phyloP scores from a whole-genome alignment of 306 rosid species.

The Sesbania bispinosa region DNA sequence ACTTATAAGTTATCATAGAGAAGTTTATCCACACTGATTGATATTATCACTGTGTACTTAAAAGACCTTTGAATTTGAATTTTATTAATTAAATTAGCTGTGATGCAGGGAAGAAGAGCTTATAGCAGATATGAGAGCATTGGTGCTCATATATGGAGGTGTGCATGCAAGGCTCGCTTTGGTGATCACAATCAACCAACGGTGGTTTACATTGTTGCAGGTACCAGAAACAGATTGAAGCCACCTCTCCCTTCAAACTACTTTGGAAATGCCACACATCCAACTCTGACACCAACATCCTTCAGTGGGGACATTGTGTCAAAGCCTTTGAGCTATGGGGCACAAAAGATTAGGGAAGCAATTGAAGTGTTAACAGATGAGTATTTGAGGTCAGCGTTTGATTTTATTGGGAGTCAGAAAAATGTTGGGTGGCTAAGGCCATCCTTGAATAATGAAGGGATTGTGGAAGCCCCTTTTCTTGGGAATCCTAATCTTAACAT shows the following conservation, averaged over 20 bases:
- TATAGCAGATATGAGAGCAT: background rate
- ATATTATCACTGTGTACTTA: no score
- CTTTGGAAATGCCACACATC: conserved; percentile 1
- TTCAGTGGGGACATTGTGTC: background rate
- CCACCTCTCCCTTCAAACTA: conserved; percentile 12
- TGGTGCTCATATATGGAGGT: conserved; percentile 2
- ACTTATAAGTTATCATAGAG: no score
- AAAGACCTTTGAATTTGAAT: no score
- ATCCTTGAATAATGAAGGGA: background rate
- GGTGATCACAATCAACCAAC: background rate
- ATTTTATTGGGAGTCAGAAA: background rate
- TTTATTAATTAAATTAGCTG: no score
- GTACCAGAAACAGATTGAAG: background rate
- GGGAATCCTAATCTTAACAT: conserved; percentile 12
- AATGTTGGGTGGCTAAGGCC: no score
- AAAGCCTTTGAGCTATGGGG: background rate
- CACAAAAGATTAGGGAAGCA: conserved; percentile 21
- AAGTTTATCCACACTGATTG: no score
- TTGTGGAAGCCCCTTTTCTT: background rate
- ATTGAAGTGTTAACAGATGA: conserved; percentile 19
- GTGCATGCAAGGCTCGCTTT: background rate
- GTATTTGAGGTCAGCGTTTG: conserved; percentile 1
- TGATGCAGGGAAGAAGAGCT: no score
- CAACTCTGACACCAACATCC: background rate
- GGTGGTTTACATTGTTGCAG: background rate